Conservation (phyloP, 176 grass and related monocot genomes). For the Coix lacrymajobi region DNA sequence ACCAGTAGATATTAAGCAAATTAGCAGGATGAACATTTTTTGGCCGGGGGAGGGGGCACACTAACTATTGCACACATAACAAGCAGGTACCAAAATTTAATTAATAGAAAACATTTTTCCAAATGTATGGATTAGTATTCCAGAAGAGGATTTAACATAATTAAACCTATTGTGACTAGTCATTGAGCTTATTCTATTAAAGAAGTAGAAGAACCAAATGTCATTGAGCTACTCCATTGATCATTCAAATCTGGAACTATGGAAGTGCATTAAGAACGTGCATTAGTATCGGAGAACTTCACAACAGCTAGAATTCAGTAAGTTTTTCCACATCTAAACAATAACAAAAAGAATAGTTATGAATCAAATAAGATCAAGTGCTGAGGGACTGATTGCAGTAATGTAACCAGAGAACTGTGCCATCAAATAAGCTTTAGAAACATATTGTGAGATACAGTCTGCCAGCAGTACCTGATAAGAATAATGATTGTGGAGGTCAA, state of each 20-base stretch:
- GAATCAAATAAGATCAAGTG: constrained; percentile 3
- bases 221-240: neutral
- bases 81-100: neutral
- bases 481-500: constrained; percentile 99
- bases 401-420: neutral
- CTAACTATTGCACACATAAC: neutral
- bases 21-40: neutral
- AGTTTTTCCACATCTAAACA: neutral
- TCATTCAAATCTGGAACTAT: neutral
- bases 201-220: neutral
- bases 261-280: constrained; percentile 4
- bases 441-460: constrained; percentile 24
- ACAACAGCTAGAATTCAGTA: neutral
- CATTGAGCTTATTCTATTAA: neutral
- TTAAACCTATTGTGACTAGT: neutral
- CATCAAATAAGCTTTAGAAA: constrained; percentile 5
- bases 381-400: neutral
- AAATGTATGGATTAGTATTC: constrained; percentile 5
- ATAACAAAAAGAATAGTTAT: neutral
- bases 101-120: neutral
- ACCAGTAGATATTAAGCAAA: constrained; percentile 1
- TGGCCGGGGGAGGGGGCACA: no score
- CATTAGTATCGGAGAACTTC: constrained; percentile 12
- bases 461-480: constrained; percentile 84
- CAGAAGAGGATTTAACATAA: neutral